Conservation (phyloP, 2,329 filamentous ascomycete species). For the Knoxdaviesia proteae region DNA sequence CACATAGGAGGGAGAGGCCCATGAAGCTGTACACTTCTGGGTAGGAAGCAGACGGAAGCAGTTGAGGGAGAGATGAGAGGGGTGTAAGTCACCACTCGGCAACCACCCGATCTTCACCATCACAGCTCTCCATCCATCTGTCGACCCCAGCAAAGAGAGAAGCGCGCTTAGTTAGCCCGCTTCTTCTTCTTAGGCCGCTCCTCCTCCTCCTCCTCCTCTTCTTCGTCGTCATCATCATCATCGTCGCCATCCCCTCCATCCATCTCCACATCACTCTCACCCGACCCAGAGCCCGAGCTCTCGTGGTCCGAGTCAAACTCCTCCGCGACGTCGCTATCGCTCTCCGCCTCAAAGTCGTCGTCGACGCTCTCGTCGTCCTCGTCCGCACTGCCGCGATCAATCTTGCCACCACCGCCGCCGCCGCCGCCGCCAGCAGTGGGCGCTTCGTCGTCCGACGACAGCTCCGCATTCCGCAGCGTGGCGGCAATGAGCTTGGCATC, state of each 20-base stretch:
- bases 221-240: conserved; percentile 19
- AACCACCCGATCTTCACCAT: no score
- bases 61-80: no score
- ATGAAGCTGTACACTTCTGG: no score
- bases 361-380: conserved; percentile 92
- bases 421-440: no score
- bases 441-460: conserved; percentile 65
- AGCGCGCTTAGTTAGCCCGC: conserved; percentile 8
- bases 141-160: no score
- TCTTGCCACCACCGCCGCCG: conserved; percentile 23
- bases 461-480: conserved; percentile 64
- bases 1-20: no score
- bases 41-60: no score
- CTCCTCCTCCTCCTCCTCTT: conserved; percentile 20
- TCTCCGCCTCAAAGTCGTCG: conserved; percentile 85
- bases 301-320: conserved; percentile 87
- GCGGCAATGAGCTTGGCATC: conserved; percentile 66
- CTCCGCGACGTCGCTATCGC: conserved; percentile 87
- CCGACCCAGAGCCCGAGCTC: conserved; percentile 50
- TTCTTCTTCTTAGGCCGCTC: conserved; percentile 30
- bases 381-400: conserved; percentile 76
- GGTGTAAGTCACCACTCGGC: no score
- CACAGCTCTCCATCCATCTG: no score
- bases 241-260: conserved; percentile 22
- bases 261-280: conserved; percentile 26